phyloP scores from a whole-genome alignment of 306 rosid species.

The Cucumis melo region DNA sequence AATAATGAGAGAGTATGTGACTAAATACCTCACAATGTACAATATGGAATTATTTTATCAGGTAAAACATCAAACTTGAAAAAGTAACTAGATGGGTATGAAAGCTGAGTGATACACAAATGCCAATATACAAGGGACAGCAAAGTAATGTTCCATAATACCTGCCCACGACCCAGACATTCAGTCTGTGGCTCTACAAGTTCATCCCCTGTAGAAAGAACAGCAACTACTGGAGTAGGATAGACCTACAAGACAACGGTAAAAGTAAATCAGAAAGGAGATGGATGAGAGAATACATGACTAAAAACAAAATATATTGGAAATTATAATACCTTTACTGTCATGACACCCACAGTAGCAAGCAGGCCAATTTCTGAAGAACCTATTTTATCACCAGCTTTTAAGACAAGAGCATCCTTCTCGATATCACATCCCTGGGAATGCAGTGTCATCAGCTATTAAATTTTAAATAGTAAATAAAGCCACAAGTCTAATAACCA shows the following conservation, averaged over 20 bases:
- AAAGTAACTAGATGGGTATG: background rate
- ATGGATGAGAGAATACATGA: background rate
- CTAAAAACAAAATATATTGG: conserved; percentile 2
- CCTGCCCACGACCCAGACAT: conserved; percentile 68
- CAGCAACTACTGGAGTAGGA: conserved; percentile 55
- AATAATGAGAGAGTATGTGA: background rate
- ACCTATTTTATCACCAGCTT: conserved; percentile 71
- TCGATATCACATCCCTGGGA: conserved; percentile 67
- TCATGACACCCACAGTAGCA: conserved; percentile 68
- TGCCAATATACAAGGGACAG: background rate
- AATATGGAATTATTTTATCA: background rate
- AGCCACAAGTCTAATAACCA: background rate
- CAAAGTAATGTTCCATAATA: conserved; percentile 14
- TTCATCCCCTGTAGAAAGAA: conserved; percentile 93
- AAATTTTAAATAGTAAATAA: background rate
- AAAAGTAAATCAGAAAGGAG: background rate
- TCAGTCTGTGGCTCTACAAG: conserved; percentile 65
- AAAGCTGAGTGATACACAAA: background rate
- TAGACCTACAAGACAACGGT: conserved; percentile 44
- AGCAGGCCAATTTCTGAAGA: conserved; percentile 89
- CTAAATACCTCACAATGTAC: background rate
- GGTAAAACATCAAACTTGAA: background rate
- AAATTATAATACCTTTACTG: conserved; percentile 47
- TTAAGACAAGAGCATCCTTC: conserved; percentile 52
- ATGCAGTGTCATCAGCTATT: conserved; percentile 10